Evolutionary conservation across 192 early-diverging fungal species (phyloP).

Genomic region (Mortierella hygrophila): DNA sequence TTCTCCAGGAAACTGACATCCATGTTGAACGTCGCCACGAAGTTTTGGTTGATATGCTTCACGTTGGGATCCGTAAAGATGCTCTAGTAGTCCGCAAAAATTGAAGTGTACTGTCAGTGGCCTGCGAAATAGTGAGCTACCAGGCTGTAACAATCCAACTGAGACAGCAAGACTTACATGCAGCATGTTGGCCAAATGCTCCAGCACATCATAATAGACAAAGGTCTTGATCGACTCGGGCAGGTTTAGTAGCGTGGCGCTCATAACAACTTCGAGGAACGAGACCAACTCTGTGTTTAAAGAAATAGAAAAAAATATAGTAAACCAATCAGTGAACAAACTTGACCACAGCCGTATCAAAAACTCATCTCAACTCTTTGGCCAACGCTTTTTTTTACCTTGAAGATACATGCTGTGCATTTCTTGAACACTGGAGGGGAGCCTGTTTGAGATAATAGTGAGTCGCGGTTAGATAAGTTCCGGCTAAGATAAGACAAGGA

Average conservation of each 20-base stretch:
- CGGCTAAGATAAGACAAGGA: not conserved
- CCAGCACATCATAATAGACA: conserved; percentile 82
- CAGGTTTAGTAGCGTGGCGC: conserved; percentile 76
- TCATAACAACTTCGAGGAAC: conserved; percentile 76
- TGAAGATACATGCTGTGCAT: conserved; percentile 80
- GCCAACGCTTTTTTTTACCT: conserved; percentile 53
- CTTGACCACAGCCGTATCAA: too few relatives aligned
- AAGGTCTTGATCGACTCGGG: conserved; percentile 72
- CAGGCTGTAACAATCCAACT: not conserved
- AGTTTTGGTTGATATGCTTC: conserved; percentile 69
- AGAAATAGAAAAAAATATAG: not conserved
- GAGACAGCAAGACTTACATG: conserved; percentile 61
- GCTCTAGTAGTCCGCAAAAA: conserved; percentile 45
- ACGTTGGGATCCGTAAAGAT: conserved; percentile 72
- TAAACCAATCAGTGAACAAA: too few relatives aligned
- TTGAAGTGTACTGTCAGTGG: not conserved
- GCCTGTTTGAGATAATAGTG: conserved; percentile 58
- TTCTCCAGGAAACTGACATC: conserved; percentile 83
- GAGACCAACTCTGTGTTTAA: conserved; percentile 72
- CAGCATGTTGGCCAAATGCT: conserved; percentile 74
- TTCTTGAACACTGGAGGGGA: conserved; percentile 58
- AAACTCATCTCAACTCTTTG: too few relatives aligned
- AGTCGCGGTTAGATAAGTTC: not conserved
- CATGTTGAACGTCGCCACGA: conserved; percentile 71
- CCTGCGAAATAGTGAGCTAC: not conserved